A percentile compares a stretch with the other conserved stretches of the same genome.
Conservation (phyloP, 108 stramenopile species). For the Cylindrotheca fusiformis region DNA sequence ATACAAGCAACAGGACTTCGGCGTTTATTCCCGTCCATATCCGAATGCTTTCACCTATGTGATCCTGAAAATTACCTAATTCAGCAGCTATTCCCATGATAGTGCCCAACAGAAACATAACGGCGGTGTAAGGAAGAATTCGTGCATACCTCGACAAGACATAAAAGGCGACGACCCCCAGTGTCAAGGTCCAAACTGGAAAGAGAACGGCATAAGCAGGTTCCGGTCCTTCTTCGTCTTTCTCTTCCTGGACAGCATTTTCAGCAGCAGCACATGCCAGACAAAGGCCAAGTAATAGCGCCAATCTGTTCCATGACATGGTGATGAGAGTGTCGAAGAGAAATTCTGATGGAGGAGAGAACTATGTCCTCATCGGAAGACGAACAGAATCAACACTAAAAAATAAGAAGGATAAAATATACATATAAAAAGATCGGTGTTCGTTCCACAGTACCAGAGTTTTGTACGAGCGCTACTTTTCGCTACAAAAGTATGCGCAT, state of each 20-base stretch:
- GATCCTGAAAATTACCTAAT: neutral
- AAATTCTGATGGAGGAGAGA: too few species aligned
- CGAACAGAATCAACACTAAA: too few species aligned
- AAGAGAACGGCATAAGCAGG: slow-evolving; percentile 52
- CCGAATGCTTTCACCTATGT: neutral
- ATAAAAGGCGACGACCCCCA: slow-evolving; percentile 48
- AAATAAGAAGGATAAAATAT: too few species aligned
- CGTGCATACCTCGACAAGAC: slow-evolving; percentile 40
- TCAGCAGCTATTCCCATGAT: slow-evolving; percentile 47
- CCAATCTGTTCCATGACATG: too few species aligned
- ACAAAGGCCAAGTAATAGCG: too few species aligned
- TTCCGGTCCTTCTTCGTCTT: slow-evolving; percentile 31
- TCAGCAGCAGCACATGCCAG: too few species aligned
- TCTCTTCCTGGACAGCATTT: slow-evolving; percentile 6
- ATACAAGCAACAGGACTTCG: slow-evolving; percentile 75
- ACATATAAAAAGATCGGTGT: too few species aligned
- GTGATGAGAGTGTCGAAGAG: too few species aligned
- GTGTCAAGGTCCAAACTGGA: slow-evolving; percentile 43
- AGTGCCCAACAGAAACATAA: slow-evolving; percentile 73
- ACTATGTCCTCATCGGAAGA: too few species aligned
- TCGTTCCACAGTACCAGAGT: too few species aligned
- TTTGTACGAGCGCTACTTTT: too few species aligned
- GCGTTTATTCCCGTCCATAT: slow-evolving; percentile 29
- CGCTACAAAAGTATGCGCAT: too few species aligned
- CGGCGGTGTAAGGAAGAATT: slow-evolving; percentile 68